A percentile compares a stretch with the other conserved stretches of the same genome.
phyloP scores from a whole-genome alignment of 192 early-diverging fungal species.

The Backusella macrospora region DNA sequence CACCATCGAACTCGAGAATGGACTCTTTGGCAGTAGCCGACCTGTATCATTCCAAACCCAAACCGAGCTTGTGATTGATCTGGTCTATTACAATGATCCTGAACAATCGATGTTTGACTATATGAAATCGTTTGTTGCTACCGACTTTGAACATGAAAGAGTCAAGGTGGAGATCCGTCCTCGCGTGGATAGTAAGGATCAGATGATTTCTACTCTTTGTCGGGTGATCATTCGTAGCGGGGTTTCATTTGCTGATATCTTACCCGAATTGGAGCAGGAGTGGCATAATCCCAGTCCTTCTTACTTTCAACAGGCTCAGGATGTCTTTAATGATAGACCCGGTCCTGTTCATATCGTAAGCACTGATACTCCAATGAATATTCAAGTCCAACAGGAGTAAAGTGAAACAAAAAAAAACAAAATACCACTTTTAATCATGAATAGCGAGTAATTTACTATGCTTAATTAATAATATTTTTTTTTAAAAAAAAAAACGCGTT shows the following conservation, averaged over 20 bases:
- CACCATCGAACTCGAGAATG: constrained; percentile 34
- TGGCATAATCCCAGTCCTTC: constrained; percentile 44
- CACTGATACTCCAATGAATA: constrained; percentile 29
- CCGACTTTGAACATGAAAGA: constrained; percentile 39
- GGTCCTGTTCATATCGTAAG: constrained; percentile 31
- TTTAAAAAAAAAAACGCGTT: too few species aligned
- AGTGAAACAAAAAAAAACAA: background rate
- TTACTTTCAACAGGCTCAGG: constrained; percentile 45
- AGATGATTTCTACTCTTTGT: constrained; percentile 40
- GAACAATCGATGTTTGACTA: constrained; percentile 46
- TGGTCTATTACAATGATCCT: constrained; percentile 46
- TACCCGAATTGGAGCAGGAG: constrained; percentile 43
- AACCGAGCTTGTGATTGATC: constrained; percentile 51
- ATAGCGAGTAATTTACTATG: background rate
- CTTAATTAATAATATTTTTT: too few species aligned
- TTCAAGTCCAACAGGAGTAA: constrained; percentile 5
- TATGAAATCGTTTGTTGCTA: constrained; percentile 44
- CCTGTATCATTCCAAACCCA: constrained; percentile 39
- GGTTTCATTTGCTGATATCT: constrained; percentile 44
- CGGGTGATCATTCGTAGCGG: constrained; percentile 49
- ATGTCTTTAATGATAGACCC: constrained; percentile 34
- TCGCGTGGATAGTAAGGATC: constrained; percentile 46
- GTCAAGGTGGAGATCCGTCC: constrained; percentile 51
- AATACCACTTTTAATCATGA: background rate
- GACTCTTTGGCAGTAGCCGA: constrained; percentile 40